These are phyloP conservation scores for Emmonsia crescens DNA, from an alignment of 2,329 filamentous ascomycete species.

Conservation along the genomic window DNA sequence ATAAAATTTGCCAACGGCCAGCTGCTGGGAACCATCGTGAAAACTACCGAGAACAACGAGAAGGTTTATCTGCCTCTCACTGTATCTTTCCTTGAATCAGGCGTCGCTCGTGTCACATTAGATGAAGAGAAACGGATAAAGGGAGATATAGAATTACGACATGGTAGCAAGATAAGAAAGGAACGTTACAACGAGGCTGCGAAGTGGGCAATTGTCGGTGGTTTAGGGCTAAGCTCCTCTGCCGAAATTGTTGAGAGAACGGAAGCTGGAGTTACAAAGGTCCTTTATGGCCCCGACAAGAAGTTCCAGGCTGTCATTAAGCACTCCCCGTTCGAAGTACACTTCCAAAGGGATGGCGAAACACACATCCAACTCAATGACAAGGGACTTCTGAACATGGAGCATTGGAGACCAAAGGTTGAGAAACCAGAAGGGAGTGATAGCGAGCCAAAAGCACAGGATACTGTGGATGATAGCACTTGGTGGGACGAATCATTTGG, in stretches of 20 bases:
- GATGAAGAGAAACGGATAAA: conserved; percentile 87
- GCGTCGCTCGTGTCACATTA: conserved; percentile 73
- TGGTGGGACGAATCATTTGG: conserved; percentile 98
- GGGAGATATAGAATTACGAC: conserved; percentile 76
- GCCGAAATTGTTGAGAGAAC: conserved; percentile 58
- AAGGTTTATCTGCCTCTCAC: conserved; percentile 68
- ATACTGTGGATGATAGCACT: conserved; percentile 66
- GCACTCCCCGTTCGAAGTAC: conserved; percentile 70
- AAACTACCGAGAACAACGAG: conserved; percentile 58
- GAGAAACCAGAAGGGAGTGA: conserved; percentile 44
- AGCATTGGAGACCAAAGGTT: conserved; percentile 87
- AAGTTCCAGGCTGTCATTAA: conserved; percentile 74
- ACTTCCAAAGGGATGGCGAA: conserved; percentile 73
- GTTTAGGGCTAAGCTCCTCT: conserved; percentile 58
- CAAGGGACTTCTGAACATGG: conserved; percentile 79
- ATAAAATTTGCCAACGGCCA: conserved; percentile 68
- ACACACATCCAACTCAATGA: conserved; percentile 84
- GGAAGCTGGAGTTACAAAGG: conserved; percentile 55
- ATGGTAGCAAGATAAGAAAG: conserved; percentile 74
- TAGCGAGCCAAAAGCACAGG: conserved; percentile 22
- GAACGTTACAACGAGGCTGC: conserved; percentile 90
- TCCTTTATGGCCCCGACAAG: conserved; percentile 67
- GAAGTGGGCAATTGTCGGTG: conserved; percentile 77
- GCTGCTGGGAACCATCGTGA: conserved; percentile 70
- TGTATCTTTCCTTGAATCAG: conserved; percentile 80